These are phyloP conservation scores for Tolypocladium capitatum DNA, from an alignment of 2,329 filamentous ascomycete genomes.

Conservation along the genomic window DNA sequence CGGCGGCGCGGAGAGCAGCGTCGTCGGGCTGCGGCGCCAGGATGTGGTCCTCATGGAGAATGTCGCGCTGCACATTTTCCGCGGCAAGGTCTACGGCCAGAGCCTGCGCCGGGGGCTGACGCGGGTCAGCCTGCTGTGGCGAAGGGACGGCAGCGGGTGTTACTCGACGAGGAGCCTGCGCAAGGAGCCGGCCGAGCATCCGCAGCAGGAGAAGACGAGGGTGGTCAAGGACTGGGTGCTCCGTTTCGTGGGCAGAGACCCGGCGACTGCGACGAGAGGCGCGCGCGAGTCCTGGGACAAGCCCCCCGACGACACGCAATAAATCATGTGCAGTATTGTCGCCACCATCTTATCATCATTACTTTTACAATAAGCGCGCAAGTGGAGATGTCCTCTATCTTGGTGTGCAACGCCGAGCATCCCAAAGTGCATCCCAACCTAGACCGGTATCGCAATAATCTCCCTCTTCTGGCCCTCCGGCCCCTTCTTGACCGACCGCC, in stretches of 20 bases:
- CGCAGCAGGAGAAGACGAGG: slow-evolving; percentile 48
- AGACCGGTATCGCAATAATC: slow-evolving; percentile 10
- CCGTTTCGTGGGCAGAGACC: slow-evolving; percentile 45
- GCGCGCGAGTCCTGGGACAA: slow-evolving; percentile 21
- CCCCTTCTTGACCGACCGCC: slow-evolving; percentile 40
- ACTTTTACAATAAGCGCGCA: background rate
- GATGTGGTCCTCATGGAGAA: slow-evolving; percentile 73
- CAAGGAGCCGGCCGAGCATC: slow-evolving; percentile 17
- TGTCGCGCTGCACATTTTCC: slow-evolving; percentile 65
- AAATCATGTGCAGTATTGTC: background rate
- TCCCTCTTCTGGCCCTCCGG: slow-evolving; percentile 14
- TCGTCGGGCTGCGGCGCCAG: slow-evolving; percentile 44
- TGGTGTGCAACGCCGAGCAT: background rate
- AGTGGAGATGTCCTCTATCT: background rate
- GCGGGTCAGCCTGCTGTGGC: slow-evolving; percentile 50
- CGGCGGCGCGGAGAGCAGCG: slow-evolving; percentile 15
- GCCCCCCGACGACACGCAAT: slow-evolving; percentile 28
- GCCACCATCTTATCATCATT: background rate
- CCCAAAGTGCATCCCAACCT: background rate
- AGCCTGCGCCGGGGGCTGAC: slow-evolving; percentile 62
- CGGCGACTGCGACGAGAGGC: slow-evolving; percentile 5
- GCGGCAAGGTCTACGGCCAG: slow-evolving; percentile 69
- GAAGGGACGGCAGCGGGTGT: slow-evolving; percentile 37
- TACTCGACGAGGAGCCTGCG: slow-evolving; percentile 41
- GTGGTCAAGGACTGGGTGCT: slow-evolving; percentile 64